phyloP scores from a whole-genome alignment of 192 early-diverging fungal species.

The Umbelopsis sp. region DNA sequence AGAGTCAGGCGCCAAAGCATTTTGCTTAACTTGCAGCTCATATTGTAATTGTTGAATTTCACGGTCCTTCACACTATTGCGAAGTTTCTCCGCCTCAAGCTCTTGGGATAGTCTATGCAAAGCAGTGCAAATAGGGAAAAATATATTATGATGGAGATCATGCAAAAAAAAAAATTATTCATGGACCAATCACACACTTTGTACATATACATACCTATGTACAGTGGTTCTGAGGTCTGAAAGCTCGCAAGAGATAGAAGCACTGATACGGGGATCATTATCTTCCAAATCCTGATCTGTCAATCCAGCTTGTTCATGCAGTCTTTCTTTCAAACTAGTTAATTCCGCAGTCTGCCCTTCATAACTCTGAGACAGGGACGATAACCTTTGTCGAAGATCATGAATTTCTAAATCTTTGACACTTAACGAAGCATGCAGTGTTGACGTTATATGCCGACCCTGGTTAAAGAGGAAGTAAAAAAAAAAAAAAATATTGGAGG shows the following conservation, averaged over 20 bases:
- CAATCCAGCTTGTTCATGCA: not conserved
- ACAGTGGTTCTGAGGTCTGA: not conserved
- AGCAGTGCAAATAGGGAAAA: too few species aligned
- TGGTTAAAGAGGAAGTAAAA: conserved; percentile 7
- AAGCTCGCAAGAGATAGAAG: conserved; percentile 4
- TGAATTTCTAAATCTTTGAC: conserved; percentile 29
- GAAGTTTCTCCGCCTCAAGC: not conserved
- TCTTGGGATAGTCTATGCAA: conserved; percentile 8
- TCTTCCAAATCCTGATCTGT: not conserved
- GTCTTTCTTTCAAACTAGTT: not conserved
- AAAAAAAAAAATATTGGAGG: not conserved
- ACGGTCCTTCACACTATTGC: conserved; percentile 3
- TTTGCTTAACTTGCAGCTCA: not conserved
- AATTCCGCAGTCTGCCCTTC: conserved; percentile 7
- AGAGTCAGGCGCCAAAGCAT: not conserved
- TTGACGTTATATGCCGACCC: conserved; percentile 11
- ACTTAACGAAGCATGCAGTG: conserved; percentile 14
- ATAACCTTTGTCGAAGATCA: conserved; percentile 7
- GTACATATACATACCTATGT: not conserved
- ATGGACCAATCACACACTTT: too few species aligned
- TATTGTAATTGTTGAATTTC: conserved; percentile 13
- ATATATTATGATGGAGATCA: not conserved
- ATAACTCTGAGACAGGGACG: not conserved
- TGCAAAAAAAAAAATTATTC: too few species aligned
- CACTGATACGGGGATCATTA: not conserved